Percentiles rank a stretch among this genome's conserved stretches.
Evolutionary conservation across 2,329 filamentous ascomycete species (phyloP).

Genomic region (Fusarium virguliforme): DNA sequence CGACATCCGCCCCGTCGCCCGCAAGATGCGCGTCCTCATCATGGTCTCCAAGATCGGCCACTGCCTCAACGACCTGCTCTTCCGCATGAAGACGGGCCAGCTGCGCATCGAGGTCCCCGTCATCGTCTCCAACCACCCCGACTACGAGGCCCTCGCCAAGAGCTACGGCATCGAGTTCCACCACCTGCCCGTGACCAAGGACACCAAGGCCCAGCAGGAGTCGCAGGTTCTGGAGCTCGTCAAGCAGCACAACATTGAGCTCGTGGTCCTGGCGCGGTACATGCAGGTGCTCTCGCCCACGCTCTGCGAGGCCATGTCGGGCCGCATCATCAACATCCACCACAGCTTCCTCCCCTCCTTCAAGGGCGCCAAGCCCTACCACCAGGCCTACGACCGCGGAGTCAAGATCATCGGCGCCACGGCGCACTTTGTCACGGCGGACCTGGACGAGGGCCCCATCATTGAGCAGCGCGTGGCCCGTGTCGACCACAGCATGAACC

Average conservation of each 20-base stretch:
- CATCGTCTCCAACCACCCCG: constrained; percentile 87
- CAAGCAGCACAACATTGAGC: constrained; percentile 78
- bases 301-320: constrained; percentile 84
- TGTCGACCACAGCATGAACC: constrained; percentile 82
- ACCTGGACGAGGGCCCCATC: constrained; percentile 89
- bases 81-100: constrained; percentile 82
- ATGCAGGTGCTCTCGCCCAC: constrained; percentile 88
- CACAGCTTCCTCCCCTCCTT: constrained; percentile 89
- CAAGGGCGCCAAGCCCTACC: constrained; percentile 91
- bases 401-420: constrained; percentile 92
- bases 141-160: constrained; percentile 77
- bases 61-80: constrained; percentile 87
- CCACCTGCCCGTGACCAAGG: constrained; percentile 84
- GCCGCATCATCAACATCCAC: constrained; percentile 93
- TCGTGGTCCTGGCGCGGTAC: constrained; percentile 86
- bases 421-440: constrained; percentile 88
- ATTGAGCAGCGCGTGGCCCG: constrained; percentile 87
- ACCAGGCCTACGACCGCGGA: constrained; percentile 88
- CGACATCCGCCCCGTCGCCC: constrained; percentile 76
- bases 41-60: constrained; percentile 94
- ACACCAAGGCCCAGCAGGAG: constrained; percentile 84
- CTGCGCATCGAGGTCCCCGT: constrained; percentile 82
- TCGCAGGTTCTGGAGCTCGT: constrained; percentile 79
- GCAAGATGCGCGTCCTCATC: constrained; percentile 84
- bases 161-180: constrained; percentile 85